Evolutionary conservation across 2,329 filamentous ascomycete species (phyloP).

Genomic region (Colletotrichum lentis): DNA sequence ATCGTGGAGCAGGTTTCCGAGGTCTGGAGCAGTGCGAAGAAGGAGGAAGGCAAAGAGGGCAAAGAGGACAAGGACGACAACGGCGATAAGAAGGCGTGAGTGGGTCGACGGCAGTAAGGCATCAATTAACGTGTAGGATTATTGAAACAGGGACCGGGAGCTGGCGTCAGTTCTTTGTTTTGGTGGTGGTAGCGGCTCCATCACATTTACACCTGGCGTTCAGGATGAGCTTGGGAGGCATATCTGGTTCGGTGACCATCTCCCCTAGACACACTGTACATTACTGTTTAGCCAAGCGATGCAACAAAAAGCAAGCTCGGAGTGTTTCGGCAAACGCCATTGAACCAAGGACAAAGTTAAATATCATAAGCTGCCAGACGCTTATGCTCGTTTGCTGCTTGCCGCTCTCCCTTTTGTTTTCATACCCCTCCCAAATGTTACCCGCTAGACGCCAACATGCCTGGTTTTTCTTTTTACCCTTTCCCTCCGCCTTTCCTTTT

Average conservation of each 20-base stretch:
- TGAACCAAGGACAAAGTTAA: background rate
- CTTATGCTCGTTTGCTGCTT: slow-evolving; percentile 9
- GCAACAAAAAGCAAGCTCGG: background rate
- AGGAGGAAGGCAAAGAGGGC: slow-evolving; percentile 42
- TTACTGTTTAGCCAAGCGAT: slow-evolving; percentile 13
- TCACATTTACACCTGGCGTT: background rate
- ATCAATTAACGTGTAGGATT: slow-evolving; percentile 11
- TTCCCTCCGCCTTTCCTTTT: background rate
- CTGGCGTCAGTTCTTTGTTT: background rate
- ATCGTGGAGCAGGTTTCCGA: slow-evolving; percentile 66
- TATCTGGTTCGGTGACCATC: slow-evolving; percentile 14
- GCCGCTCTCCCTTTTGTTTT: background rate
- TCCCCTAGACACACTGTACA: slow-evolving; percentile 31
- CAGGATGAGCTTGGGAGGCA: background rate
- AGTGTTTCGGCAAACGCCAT: slow-evolving; percentile 11
- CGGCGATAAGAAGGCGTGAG: slow-evolving; percentile 35
- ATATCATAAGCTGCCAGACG: background rate
- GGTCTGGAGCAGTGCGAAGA: slow-evolving; percentile 53
- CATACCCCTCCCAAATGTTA: slow-evolving; percentile 4
- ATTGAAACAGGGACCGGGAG: background rate
- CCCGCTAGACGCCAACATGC: slow-evolving; percentile 30
- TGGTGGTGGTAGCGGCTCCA: background rate
- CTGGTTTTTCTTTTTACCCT: background rate
- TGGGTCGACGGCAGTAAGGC: background rate
- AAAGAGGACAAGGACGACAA: slow-evolving; percentile 21